Conservation (phyloP, 73 alveolate species). For the Paramecium primaurelia region DNA sequence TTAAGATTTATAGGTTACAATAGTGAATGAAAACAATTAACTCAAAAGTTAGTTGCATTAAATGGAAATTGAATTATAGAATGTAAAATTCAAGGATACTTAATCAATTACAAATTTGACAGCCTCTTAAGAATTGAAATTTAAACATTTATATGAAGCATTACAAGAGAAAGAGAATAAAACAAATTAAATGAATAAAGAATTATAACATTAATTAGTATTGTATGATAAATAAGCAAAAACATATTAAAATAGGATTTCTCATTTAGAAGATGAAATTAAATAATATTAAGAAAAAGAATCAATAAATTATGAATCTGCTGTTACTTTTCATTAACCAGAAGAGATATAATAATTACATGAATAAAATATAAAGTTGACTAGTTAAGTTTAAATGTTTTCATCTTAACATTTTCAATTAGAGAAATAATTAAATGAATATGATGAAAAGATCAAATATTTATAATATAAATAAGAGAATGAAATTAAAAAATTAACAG, state of each 20-base stretch:
- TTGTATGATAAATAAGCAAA: background rate
- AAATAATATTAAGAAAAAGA: background rate
- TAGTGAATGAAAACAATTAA: background rate
- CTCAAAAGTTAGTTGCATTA: background rate
- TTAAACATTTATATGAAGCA: background rate
- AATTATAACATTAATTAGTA: background rate
- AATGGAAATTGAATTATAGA: background rate
- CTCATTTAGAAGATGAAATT: background rate
- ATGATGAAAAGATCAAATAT: background rate
- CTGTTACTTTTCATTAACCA: background rate
- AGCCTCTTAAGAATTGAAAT: background rate
- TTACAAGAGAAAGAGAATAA: background rate
- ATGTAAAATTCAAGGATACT: background rate
- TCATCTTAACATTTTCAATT: background rate
- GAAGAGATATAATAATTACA: background rate
- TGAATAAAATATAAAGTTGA: background rate
- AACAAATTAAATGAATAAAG: background rate
- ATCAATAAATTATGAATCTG: background rate
- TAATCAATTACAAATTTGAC: background rate
- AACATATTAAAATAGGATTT: background rate
- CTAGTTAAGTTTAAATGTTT: background rate
- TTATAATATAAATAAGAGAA: background rate
- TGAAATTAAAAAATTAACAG: background rate
- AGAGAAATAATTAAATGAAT: background rate
- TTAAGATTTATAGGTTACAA: background rate